Evolutionary conservation across 805 yeast species (phyloP), one percentile per base, ranked within the genome.

Genomic region (Lachancea sp.): DNA sequence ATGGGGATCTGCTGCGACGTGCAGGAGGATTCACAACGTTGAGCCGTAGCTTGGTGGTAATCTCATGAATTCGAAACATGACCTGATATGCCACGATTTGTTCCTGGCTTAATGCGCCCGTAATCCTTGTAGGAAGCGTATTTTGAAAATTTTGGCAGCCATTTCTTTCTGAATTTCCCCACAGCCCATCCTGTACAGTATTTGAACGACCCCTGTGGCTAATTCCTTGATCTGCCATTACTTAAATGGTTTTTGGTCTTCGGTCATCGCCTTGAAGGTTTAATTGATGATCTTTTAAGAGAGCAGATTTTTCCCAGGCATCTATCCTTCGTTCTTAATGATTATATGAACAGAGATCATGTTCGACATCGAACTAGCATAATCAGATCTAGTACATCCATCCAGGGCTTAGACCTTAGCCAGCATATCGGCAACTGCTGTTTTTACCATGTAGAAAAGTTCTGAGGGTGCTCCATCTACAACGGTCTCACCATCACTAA

Each of bases 381-480:
- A n/a, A n/a, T n/a, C n/a, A n/a, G n/a, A n/a, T n/a, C n/a, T n/a
- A n/a, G n/a, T n/a, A n/a, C n/a, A n/a, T n/a, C n/a, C n/a, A 5
- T 15, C 32, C n/a, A 13, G 24, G 19, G 24, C 4, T 49, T 62
- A 83, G 21, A 83, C 80, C 57, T 78, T 80, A 2, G 92, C 92
- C 47, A 84, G 63, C 86, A 83, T 79, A 29, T 71, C 76, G 44
- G 83, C 71, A 13, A 88, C 83, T 37, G 81, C 69, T 24, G 74
- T 74, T 56, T 87, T 78, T 7, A 88, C 88, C 43, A 78, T 72
- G 61, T 88, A 88, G 62, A 85, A 90, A 36, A 85, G 72, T 3
- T 73, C 72, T 4, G 88, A 78, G 2, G 83, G 75, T 6, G 73
- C 71, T 2, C 98, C 97, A 51, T 90, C 96, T 11, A 92, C 79